phyloP scores from a whole-genome alignment of 1,284 basidiomycete species.

The Apiotrichum montevideense region DNA sequence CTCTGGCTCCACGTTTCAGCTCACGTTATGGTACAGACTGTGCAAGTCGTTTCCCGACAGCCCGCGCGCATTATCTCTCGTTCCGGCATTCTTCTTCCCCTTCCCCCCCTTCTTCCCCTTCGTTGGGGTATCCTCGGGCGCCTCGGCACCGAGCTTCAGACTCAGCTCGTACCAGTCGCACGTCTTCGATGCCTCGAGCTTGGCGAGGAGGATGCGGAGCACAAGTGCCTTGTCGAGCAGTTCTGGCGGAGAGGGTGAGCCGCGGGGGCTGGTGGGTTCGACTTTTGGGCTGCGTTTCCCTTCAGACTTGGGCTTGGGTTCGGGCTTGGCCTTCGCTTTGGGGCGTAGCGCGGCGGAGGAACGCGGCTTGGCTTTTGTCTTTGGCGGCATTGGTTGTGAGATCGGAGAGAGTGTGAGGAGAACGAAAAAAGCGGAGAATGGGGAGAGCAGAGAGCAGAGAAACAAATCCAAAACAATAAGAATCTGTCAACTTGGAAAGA shows the following conservation, averaged over 20 bases:
- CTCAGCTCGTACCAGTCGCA: constrained; percentile 32
- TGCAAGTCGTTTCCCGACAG: constrained; percentile 24
- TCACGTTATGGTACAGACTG: constrained; percentile 30
- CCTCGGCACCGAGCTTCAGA: constrained; percentile 2
- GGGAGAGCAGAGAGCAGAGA: not conserved
- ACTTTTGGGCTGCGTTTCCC: no score
- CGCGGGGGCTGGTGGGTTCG: not conserved
- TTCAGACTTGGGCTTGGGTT: not conserved
- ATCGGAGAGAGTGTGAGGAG: not conserved
- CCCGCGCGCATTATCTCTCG: not conserved
- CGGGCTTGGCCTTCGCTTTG: not conserved
- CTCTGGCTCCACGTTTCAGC: no score
- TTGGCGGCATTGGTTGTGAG: not conserved
- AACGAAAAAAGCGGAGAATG: not conserved
- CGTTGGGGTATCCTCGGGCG: not conserved
- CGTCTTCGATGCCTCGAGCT: constrained; percentile 24
- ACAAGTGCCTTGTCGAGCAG: constrained; percentile 18
- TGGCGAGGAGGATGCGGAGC: constrained; percentile 25
- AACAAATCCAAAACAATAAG: not conserved
- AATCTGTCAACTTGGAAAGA: no score
- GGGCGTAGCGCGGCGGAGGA: not conserved
- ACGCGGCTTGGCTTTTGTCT: not conserved
- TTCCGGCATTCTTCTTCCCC: not conserved
- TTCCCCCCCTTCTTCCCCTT: not conserved
- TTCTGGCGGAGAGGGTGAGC: not conserved